A percentile compares a stretch with the other conserved stretches of the same genome.
phyloP scores from a whole-genome alignment of 129 eudicot genomes.

The Apium graveolens region DNA sequence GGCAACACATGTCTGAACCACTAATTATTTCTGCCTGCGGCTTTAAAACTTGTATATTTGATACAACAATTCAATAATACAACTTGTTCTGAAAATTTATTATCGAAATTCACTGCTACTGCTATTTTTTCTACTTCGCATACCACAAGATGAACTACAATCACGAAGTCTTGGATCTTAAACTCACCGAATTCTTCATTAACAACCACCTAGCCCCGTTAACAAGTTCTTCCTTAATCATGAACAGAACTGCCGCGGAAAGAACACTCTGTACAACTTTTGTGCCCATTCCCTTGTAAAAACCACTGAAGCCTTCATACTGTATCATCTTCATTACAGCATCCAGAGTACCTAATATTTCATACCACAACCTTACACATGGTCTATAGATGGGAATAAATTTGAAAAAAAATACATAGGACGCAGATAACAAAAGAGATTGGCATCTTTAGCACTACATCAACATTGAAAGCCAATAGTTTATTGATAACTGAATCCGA shows the following conservation, averaged over 20 bases:
- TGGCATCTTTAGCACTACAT: neutral
- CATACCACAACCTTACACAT: neutral
- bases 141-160: neutral
- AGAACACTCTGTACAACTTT: conserved; percentile 95
- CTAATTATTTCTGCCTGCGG: neutral
- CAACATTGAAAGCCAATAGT: neutral
- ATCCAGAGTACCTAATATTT: conserved; percentile 61
- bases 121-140: neutral
- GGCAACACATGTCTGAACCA: neutral
- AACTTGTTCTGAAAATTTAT: neutral
- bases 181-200: conserved; percentile 30
- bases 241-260: conserved; percentile 88
- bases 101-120: neutral
- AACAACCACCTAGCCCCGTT: conserved; percentile 64
- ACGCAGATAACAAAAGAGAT: neutral
- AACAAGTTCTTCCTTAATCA: conserved; percentile 94
- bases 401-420: neutral
- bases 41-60: neutral
- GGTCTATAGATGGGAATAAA: neutral
- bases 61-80: neutral
- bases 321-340: conserved; percentile 78
- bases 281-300: conserved; percentile 90
- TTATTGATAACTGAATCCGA: too few relatives aligned
- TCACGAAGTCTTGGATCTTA: conserved; percentile 18
- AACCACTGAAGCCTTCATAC: conserved; percentile 77